These are phyloP conservation scores for Ligustrum vulgare DNA, from an alignment of 257 asterid species.

Conservation along the genomic window DNA sequence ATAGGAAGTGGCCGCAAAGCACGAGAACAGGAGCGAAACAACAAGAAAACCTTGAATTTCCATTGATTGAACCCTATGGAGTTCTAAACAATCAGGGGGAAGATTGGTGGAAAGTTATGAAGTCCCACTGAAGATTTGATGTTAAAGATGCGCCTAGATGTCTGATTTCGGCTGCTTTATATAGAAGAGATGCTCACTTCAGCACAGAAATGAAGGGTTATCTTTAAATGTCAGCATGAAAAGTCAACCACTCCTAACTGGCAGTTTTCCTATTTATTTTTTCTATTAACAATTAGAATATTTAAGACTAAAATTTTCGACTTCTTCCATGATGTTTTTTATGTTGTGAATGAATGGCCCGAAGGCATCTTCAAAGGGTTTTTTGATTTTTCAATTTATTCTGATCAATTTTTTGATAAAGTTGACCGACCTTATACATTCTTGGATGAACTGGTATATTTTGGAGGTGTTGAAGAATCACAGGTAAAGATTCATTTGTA, in stretches of 20 bases:
- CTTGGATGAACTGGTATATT: background rate
- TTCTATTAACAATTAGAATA: background rate
- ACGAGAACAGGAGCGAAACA: constrained; percentile 25
- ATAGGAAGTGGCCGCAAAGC: constrained; percentile 32
- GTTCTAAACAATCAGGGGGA: background rate
- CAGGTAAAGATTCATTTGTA: background rate
- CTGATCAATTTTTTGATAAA: background rate
- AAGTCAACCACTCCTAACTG: background rate
- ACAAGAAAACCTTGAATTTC: constrained; percentile 23
- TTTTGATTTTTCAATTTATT: background rate
- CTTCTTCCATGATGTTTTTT: background rate
- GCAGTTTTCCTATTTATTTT: background rate
- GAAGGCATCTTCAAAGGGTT: background rate
- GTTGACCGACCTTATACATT: background rate
- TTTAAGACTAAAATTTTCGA: background rate
- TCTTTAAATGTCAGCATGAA: background rate
- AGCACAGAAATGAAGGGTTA: background rate
- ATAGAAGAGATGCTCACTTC: background rate
- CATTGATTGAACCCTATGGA: constrained; percentile 24
- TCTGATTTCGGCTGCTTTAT: background rate
- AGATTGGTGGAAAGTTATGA: background rate
- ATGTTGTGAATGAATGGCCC: background rate
- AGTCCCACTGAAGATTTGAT: background rate
- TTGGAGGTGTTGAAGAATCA: constrained; percentile 1
- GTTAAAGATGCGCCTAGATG: background rate